A percentile compares a stretch with the other conserved stretches of the same genome.
Evolutionary conservation across 2,329 filamentous ascomycete genomes (phyloP).

Genomic region (Xylariaceae sp.): DNA sequence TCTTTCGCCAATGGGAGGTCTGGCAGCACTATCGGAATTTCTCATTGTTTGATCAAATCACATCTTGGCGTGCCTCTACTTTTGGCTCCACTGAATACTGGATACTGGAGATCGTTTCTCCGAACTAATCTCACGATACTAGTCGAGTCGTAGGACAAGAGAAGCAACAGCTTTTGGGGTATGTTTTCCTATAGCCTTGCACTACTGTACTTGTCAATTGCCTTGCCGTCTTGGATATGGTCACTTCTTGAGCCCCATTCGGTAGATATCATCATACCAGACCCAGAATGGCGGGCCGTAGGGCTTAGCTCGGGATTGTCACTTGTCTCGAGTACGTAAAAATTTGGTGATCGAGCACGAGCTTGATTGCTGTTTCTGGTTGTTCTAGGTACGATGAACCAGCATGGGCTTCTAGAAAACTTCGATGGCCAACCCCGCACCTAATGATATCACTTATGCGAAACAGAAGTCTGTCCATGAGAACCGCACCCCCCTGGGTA

Average conservation of each 20-base stretch:
- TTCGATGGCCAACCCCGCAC: slow-evolving; percentile 7
- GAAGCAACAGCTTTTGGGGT: background rate
- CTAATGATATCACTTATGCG: background rate
- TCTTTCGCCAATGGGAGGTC: slow-evolving; percentile 29
- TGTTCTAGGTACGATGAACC: slow-evolving; percentile 4
- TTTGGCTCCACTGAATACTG: slow-evolving; percentile 17
- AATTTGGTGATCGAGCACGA: slow-evolving; percentile 32
- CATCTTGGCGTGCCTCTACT: slow-evolving; percentile 14
- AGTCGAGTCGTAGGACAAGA: background rate
- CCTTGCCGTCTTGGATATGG: background rate
- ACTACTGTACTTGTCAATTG: background rate
- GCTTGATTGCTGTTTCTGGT: slow-evolving; percentile 25
- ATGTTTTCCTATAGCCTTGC: background rate
- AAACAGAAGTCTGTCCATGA: background rate
- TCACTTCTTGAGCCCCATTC: slow-evolving; percentile 20
- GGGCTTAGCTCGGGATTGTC: slow-evolving; percentile 29
- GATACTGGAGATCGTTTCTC: slow-evolving; percentile 1
- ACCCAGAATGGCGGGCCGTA: slow-evolving; percentile 28
- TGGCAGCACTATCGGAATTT: slow-evolving; percentile 15
- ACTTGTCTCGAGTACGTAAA: slow-evolving; percentile 31
- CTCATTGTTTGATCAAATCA: slow-evolving; percentile 29
- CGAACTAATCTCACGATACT: background rate
- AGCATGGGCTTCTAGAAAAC: slow-evolving; percentile 1
- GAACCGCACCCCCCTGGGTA: background rate
- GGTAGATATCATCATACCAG: slow-evolving; percentile 23